Evolutionary conservation across 1,284 basidiomycete genomes (phyloP), one percentile per base, ranked within the genome.

Genomic region (Heterobasidion parviporum): DNA sequence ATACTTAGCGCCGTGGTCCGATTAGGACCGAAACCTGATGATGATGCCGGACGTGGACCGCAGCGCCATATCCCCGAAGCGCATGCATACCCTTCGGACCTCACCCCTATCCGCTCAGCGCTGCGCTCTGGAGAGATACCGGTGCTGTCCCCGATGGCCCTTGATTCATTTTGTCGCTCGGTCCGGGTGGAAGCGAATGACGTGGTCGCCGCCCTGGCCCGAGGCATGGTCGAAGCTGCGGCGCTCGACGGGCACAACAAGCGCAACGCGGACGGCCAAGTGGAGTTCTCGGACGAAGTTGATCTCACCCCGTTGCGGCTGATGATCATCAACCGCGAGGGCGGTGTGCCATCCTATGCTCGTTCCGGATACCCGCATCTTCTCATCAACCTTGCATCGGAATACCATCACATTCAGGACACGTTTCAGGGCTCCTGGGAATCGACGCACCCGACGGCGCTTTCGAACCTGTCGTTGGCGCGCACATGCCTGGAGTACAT

Each of bases 321-420:
- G 59, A 95, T 99, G 87, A 89, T 99, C 68, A 98, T 99, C 72
- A 98, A 95, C 69, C 85, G 90, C 18, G 93, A 98, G 72, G 97
- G 97, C 18, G 97, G 97, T 35, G 89, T 99, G 2, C 97, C 97
- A 10, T 98, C 95, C 0, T 99, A 98, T 67, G 97, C 97, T 41
- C 91, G 97, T 20, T 83, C 82, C 15, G 97, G 97, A 48, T 82
- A 92, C 63, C 97, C 97, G 15, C 97, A 99, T 74, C 83, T 99
- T 41, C 85, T 96, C 59, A 89, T 99, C 78, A 99, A 99, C 69
- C 80, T 99, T 36, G 80, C 84, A 0, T 92, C 92, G 15, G 97
- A 99, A 70, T 90, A 83, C 67, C 73, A 83, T 45, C 89, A 92
- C 71, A 98, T 99, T 64, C 80, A 84, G 32, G 78, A 89, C 18